Evolutionary conservation across 75 land plant genomes (phyloP), one percentile per base, ranked within the genome.

Genomic region (Chamaecyparis obtusa): DNA sequence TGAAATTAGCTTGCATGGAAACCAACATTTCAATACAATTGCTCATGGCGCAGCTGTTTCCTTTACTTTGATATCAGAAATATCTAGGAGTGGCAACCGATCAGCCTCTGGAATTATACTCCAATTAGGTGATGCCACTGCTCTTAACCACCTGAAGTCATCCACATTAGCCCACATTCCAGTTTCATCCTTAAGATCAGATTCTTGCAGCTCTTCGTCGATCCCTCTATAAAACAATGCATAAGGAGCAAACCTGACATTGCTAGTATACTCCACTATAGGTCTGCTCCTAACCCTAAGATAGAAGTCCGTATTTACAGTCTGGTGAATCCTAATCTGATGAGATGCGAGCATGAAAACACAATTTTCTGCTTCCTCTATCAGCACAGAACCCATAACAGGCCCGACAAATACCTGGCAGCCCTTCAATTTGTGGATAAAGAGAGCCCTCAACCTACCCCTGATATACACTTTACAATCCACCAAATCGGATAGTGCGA

Each of bases 161-260:
- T 98, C 99, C 64, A 98, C 99, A 94, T 92, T 93, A 55, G 89
- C 93, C 99, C 99, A 98, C 87, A 93, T 92, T 67, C 92, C 99
- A 16, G 94, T 96, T 84, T 98, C 99, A 90, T 96, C 98, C 19
- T 51, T 86, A 35, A 98, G 92, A 48, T 89, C 91, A 14, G 96
- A 89, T 16, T 89, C 91, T 57, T 86, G 86, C 76, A 98, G 86
- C 78, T 96, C 96, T 36, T 89, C 86, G 41, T 94, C 97, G 69
- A 96, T 91, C 84, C 96, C 97, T 43, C 92, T 79, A 71, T 98
- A 98, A 2, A 84, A 30, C 87, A 96, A 90, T 57, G 90, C 91
- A 89, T 95, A 96, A 1, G 98, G 99, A 71, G 95, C 99, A 90
- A 98, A 93, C 41, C 97, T 93, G 81, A 96, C 93, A 1, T 87